Evolutionary conservation across 495 filamentous ascomycete species (phyloP).

Genomic region (Xylaria intraflava): DNA sequence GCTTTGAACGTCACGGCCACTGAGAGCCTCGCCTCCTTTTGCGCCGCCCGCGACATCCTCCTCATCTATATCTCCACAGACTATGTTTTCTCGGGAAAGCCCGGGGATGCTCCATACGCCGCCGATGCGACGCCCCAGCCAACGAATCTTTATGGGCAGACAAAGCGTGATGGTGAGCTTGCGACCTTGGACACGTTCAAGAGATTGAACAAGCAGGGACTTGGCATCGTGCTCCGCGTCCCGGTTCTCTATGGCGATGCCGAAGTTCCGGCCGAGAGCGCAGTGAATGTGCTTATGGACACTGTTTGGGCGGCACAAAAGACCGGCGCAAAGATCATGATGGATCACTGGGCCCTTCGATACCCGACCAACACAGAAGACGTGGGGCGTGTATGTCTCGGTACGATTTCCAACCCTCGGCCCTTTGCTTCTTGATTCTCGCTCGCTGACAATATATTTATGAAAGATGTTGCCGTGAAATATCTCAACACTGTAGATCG

Average conservation of each 20-base stretch:
- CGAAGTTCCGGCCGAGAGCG: slow-evolving; percentile 62
- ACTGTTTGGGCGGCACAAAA: slow-evolving; percentile 61
- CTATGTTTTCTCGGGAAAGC: slow-evolving; percentile 80
- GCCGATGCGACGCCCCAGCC: slow-evolving; percentile 56
- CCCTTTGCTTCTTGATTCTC: neutral
- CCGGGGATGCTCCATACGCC: slow-evolving; percentile 82
- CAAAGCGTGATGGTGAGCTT: slow-evolving; percentile 77
- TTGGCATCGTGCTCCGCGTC: slow-evolving; percentile 72
- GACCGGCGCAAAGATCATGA: slow-evolving; percentile 53
- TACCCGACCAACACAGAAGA: slow-evolving; percentile 87
- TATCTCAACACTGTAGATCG: slow-evolving; percentile 48
- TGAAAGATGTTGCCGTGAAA: slow-evolving; percentile 54
- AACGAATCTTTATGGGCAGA: slow-evolving; percentile 81
- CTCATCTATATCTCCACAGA: slow-evolving; percentile 93
- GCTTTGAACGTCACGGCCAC: slow-evolving; percentile 71
- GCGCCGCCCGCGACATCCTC: slow-evolving; percentile 55
- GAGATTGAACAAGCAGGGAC: slow-evolving; percentile 40
- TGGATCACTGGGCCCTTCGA: slow-evolving; percentile 84
- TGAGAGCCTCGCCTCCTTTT: slow-evolving; percentile 56
- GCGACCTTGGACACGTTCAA: slow-evolving; percentile 58
- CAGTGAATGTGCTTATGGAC: slow-evolving; percentile 75
- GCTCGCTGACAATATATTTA: neutral
- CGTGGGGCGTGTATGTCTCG: slow-evolving; percentile 67
- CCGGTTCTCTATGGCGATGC: slow-evolving; percentile 77
- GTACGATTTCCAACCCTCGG: slow-evolving; percentile 22